Conservation (phyloP, 257 asterid genomes). For the Solanum habrochaites region DNA sequence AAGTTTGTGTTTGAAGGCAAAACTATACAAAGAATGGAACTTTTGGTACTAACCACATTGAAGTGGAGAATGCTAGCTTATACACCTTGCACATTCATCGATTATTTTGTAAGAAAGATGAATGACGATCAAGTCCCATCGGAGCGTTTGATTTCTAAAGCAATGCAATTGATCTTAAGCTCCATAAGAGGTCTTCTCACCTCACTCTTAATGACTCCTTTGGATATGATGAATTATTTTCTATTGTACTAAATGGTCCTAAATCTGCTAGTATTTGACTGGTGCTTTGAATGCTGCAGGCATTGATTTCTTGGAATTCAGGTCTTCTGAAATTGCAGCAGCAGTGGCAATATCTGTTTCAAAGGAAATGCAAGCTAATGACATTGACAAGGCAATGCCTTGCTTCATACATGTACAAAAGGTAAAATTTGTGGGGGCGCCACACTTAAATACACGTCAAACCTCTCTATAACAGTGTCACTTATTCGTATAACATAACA, state of each 20-base stretch:
- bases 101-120: slow-evolving; percentile 37
- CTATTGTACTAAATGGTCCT: background rate
- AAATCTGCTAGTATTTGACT: background rate
- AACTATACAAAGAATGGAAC: slow-evolving; percentile 67
- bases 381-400: slow-evolving; percentile 37
- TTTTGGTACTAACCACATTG: slow-evolving; percentile 45
- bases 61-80: slow-evolving; percentile 57
- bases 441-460: slow-evolving; percentile 4
- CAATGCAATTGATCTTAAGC: slow-evolving; percentile 38
- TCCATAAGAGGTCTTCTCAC: slow-evolving; percentile 40
- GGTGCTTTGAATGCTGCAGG: slow-evolving; percentile 52
- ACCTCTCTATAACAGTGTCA: background rate
- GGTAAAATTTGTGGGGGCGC: slow-evolving; percentile 22
- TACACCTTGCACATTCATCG: slow-evolving; percentile 59
- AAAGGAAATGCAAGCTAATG: slow-evolving; percentile 26
- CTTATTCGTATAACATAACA: background rate
- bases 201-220: background rate
- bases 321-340: slow-evolving; percentile 71
- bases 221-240: background rate
- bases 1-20: slow-evolving; percentile 42
- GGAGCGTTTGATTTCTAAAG: slow-evolving; percentile 23
- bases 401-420: slow-evolving; percentile 27
- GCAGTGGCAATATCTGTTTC: slow-evolving; percentile 50
- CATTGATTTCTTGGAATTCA: slow-evolving; percentile 80
- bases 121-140: slow-evolving; percentile 6